Evolutionary conservation across 2,329 filamentous ascomycete species (phyloP).

Genomic region (Falciphora oryzae): DNA sequence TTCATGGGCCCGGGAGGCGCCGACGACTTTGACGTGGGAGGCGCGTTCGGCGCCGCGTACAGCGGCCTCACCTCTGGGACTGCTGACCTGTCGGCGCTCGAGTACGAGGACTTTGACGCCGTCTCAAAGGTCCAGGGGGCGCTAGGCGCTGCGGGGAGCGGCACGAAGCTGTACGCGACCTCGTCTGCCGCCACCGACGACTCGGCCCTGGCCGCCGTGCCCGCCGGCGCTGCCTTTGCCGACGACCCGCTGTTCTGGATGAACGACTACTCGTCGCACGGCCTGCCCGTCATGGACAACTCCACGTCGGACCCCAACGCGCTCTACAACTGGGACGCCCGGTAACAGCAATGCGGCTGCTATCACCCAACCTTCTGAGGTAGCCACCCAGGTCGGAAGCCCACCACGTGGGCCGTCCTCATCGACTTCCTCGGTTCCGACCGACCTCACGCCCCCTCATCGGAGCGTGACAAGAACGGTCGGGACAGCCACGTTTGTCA

Average conservation of each 20-base stretch:
- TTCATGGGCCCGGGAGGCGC: constrained; percentile 37
- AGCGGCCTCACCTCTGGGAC: background rate
- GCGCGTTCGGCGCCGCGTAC: constrained; percentile 28
- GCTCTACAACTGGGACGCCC: constrained; percentile 21
- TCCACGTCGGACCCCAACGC: constrained; percentile 22
- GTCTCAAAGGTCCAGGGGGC: background rate
- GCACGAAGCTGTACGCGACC: background rate
- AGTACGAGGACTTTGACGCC: background rate
- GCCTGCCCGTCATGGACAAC: constrained; percentile 24
- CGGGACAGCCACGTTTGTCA: constrained; percentile 5
- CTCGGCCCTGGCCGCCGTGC: constrained; percentile 28
- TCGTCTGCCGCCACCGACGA: constrained; percentile 19
- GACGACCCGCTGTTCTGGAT: constrained; percentile 46
- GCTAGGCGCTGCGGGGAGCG: background rate
- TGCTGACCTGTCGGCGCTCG: background rate
- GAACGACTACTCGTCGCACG: constrained; percentile 35
- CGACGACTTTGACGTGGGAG: constrained; percentile 33
- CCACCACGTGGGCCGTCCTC: background rate
- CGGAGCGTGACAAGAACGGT: background rate
- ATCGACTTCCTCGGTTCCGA: background rate
- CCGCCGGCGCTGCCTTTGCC: constrained; percentile 36
- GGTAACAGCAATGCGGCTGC: constrained; percentile 6
- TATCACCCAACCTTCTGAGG: background rate
- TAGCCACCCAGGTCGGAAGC: background rate
- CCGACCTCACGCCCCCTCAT: background rate